phyloP scores from a whole-genome alignment of 140 eudicot species.

The Bidens hawaiensis region DNA sequence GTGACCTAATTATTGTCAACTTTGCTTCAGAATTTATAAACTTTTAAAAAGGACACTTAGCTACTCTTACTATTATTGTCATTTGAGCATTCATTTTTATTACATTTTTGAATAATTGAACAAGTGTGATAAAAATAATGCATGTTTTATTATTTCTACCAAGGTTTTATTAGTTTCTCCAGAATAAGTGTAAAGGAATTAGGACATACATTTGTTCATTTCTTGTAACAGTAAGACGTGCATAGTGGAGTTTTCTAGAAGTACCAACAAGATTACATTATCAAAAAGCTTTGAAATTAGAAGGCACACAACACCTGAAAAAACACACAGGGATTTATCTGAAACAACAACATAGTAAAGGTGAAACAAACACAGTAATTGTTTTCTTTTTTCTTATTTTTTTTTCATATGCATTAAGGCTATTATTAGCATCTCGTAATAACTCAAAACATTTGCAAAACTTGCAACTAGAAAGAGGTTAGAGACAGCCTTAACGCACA shows the following conservation, averaged over 20 bases:
- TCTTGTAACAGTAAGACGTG: background rate
- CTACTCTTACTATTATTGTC: no score
- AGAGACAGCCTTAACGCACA: constrained; percentile 38
- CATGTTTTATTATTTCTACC: no score
- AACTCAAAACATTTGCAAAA: constrained; percentile 21
- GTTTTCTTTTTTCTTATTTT: no score
- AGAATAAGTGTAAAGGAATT: no score
- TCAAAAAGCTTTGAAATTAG: background rate
- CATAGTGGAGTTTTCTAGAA: background rate
- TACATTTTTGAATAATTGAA: no score
- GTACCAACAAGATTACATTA: background rate
- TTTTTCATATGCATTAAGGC: constrained; percentile 31
- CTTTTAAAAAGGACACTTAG: no score
- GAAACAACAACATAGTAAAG: background rate
- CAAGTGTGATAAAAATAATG: no score
- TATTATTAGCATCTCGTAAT: constrained; percentile 15
- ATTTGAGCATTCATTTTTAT: no score
- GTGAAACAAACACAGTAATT: constrained; percentile 16
- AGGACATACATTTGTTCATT: no score
- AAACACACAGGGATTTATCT: background rate
- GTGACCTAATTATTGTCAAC: no score
- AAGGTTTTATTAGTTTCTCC: no score
- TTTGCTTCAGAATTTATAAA: no score
- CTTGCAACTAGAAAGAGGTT: background rate
- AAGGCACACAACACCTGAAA: background rate